Conservation (phyloP, 768 basidiomycete genomes). For the Tylopilus rubrobrunneus region DNA sequence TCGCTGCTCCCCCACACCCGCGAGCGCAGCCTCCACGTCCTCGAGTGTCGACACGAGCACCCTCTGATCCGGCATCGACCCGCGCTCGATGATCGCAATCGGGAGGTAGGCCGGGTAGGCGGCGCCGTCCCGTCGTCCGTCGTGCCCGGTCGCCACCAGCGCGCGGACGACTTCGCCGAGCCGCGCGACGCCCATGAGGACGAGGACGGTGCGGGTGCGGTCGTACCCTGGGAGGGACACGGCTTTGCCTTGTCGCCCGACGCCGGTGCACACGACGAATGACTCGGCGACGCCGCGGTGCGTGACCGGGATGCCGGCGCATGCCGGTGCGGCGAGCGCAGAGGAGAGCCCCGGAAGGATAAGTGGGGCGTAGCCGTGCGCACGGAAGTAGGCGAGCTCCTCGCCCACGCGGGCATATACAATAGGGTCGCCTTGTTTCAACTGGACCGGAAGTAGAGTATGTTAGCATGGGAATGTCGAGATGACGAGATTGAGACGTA, state of each 20-base stretch:
- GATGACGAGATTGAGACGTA: constrained; percentile 36
- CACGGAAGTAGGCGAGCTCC: constrained; percentile 89
- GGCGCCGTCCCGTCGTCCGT: constrained; percentile 44
- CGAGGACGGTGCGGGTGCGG: constrained; percentile 71
- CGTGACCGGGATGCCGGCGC: constrained; percentile 90
- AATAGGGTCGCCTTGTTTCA: constrained; percentile 97
- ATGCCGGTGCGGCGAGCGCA: constrained; percentile 83
- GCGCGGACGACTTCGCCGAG: constrained; percentile 67
- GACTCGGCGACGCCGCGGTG: constrained; percentile 93
- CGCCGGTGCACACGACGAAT: constrained; percentile 89
- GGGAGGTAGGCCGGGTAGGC: constrained; percentile 76
- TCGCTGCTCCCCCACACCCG: constrained; percentile 76
- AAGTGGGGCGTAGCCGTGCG: constrained; percentile 76
- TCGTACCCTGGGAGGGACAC: constrained; percentile 88
- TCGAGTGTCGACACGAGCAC: constrained; percentile 74
- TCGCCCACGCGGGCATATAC: constrained; percentile 94
- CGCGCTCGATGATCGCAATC: constrained; percentile 91
- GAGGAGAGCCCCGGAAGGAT: constrained; percentile 90
- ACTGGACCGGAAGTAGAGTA: constrained; percentile 39
- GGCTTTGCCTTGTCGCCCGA: constrained; percentile 79
- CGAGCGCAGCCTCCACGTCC: constrained; percentile 67
- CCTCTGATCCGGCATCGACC: constrained; percentile 91
- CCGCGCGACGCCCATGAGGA: constrained; percentile 95
- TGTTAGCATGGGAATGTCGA: not conserved
- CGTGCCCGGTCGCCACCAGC: constrained; percentile 33